These are phyloP conservation scores for Athelia sp. DNA, from an alignment of 1,284 basidiomycete species.

Conservation along the genomic window DNA sequence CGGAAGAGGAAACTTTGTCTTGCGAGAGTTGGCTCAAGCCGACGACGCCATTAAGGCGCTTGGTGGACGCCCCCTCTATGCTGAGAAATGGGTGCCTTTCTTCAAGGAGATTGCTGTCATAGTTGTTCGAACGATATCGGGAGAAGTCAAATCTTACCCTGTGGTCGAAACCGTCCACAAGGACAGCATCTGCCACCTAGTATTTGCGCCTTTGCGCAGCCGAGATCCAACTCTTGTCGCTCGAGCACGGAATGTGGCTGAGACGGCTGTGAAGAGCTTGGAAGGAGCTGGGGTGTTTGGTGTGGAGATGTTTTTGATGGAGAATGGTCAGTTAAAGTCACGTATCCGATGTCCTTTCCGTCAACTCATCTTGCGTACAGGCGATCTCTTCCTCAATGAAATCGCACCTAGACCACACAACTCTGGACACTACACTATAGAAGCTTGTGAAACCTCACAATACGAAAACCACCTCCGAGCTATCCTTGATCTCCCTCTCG, in stretches of 20 bases:
- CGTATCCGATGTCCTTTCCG: conserved; percentile 3
- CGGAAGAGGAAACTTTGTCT: conserved; percentile 88
- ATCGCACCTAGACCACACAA: conserved; percentile 99
- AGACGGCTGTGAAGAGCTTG: conserved; percentile 78
- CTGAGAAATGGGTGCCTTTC: conserved; percentile 93
- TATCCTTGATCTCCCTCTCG: conserved; percentile 89
- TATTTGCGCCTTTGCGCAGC: conserved; percentile 80
- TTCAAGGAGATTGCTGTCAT: conserved; percentile 93
- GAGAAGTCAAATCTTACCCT: conserved; percentile 83
- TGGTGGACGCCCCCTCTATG: conserved; percentile 74
- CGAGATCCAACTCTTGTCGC: conserved; percentile 52
- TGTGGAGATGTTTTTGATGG: conserved; percentile 96
- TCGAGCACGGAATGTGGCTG: conserved; percentile 73
- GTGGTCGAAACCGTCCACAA: conserved; percentile 96
- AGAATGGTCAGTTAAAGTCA: conserved; percentile 57
- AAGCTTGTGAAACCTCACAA: conserved; percentile 94
- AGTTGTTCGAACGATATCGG: conserved; percentile 82
- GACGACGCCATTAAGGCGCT: conserved; percentile 65
- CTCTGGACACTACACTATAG: conserved; percentile 99
- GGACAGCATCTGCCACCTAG: conserved; percentile 91
- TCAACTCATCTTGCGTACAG: conserved; percentile 32
- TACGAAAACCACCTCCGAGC: conserved; percentile 98
- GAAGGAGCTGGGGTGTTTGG: conserved; percentile 94
- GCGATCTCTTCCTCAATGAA: conserved; percentile 86
- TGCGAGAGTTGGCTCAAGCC: conserved; percentile 55